phyloP scores from a whole-genome alignment of 2,329 filamentous ascomycete species.

The Mycosphaerella arachidis region DNA sequence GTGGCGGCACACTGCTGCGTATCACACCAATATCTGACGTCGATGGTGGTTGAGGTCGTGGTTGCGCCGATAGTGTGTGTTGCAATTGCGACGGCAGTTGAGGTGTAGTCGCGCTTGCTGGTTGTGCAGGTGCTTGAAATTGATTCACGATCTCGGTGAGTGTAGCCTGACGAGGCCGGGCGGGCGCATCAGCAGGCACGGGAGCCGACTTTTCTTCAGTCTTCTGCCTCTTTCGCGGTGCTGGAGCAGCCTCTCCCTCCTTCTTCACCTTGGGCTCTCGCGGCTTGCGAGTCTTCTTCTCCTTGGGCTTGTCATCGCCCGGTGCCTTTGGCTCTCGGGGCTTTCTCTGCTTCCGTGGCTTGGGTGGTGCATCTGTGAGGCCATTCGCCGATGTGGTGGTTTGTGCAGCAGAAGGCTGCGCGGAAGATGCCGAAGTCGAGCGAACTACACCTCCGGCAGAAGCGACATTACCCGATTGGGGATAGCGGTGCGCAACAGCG shows the following conservation, averaged over 20 bases:
- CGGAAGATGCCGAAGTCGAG: constrained; percentile 24
- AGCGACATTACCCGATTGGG: constrained; percentile 15
- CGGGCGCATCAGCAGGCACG: constrained; percentile 16
- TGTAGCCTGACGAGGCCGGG: constrained; percentile 36
- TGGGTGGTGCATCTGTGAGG: constrained; percentile 33
- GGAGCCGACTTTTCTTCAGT: constrained; percentile 31
- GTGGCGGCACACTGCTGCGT: constrained; percentile 37
- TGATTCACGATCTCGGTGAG: constrained; percentile 38
- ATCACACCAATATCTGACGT: constrained; percentile 10
- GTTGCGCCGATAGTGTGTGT: constrained; percentile 21
- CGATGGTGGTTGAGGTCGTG: constrained; percentile 21
- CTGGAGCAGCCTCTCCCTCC: constrained; percentile 32
- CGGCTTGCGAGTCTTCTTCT: constrained; percentile 43
- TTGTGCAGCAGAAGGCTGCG: constrained; percentile 18
- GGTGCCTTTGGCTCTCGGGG: constrained; percentile 32
- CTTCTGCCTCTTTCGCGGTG: constrained; percentile 48
- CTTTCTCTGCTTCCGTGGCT: constrained; percentile 40
- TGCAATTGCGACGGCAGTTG: constrained; percentile 11
- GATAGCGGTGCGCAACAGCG: constrained; percentile 1
- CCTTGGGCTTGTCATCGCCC: constrained; percentile 39
- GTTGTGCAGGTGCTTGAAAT: constrained; percentile 22
- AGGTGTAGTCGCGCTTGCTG: constrained; percentile 17
- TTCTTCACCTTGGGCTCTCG: constrained; percentile 45
- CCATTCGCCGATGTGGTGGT: constrained; percentile 30
- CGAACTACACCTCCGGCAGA: constrained; percentile 33